Conservation (phyloP, 1,139 yeast species). For the Saccharomyces hybrid region DNA sequence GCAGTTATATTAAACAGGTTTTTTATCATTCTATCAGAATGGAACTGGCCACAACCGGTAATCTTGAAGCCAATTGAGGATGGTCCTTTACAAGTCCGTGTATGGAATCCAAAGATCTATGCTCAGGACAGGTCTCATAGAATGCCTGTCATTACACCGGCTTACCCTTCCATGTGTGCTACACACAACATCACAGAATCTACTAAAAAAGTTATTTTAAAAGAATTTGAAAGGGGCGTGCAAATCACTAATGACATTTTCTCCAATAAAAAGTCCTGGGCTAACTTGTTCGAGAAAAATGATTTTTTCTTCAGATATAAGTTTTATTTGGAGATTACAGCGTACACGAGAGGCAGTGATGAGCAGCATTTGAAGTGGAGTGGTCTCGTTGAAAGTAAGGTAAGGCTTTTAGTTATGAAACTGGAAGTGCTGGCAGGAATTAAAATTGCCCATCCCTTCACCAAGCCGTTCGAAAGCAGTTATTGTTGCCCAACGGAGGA, state of each 20-base stretch:
- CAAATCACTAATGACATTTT: constrained; percentile 61
- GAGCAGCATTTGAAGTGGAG: constrained; percentile 87
- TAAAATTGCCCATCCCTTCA: constrained; percentile 81
- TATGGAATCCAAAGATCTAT: constrained; percentile 92
- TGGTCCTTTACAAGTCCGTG: constrained; percentile 92
- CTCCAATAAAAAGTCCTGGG: constrained; percentile 61
- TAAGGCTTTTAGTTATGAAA: constrained; percentile 73
- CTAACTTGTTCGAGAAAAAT: constrained; percentile 67
- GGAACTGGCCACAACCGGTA: constrained; percentile 99
- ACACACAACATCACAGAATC: constrained; percentile 90
- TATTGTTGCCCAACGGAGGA: constrained; percentile 47
- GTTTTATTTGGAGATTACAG: constrained; percentile 76
- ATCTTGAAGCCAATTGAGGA: constrained; percentile 86
- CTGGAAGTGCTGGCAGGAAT: constrained; percentile 72
- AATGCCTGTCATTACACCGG: constrained; percentile 99
- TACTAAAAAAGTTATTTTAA: constrained; percentile 70
- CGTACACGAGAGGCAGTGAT: constrained; percentile 59
- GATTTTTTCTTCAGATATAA: constrained; percentile 76
- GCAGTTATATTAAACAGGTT: constrained; percentile 84
- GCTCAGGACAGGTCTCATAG: constrained; percentile 81
- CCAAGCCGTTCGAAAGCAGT: constrained; percentile 60
- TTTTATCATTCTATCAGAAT: constrained; percentile 73
- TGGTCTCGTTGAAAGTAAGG: constrained; percentile 85
- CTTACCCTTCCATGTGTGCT: constrained; percentile 99
- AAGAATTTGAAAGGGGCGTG: constrained; percentile 69